phyloP scores from a whole-genome alignment of 2,329 filamentous ascomycete species.

The Paecilomyces dactylethromorphus region DNA sequence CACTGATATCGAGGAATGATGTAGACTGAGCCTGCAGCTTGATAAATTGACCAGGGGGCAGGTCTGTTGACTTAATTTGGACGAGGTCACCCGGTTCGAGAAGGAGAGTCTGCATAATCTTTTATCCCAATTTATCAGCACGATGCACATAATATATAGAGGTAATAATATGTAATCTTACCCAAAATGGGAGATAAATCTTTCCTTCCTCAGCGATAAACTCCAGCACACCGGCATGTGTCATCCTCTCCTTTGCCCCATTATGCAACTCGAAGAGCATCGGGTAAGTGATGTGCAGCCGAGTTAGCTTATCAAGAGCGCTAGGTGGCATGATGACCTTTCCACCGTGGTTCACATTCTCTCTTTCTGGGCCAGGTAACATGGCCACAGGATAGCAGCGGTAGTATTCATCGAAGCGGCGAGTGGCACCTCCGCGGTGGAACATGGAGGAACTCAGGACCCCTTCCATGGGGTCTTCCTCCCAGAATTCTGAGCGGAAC shows the following conservation, averaged over 20 bases:
- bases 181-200: conserved; percentile 94
- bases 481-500: conserved; percentile 45
- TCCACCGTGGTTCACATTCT: conserved; percentile 88
- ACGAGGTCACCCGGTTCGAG: conserved; percentile 91
- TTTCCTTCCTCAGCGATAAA: conserved; percentile 97
- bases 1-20: conserved; percentile 91
- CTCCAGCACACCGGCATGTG: conserved; percentile 91
- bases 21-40: conserved; percentile 93
- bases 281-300: conserved; percentile 93
- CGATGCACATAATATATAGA: background rate
- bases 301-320: conserved; percentile 91
- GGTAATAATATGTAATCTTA: conserved; percentile 34
- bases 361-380: conserved; percentile 82
- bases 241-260: conserved; percentile 69
- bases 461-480: conserved; percentile 46
- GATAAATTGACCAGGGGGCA: conserved; percentile 84
- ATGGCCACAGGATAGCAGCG: conserved; percentile 93
- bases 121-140: conserved; percentile 12
- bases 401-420: conserved; percentile 97
- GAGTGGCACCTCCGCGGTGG: conserved; percentile 45
- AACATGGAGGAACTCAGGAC: conserved; percentile 51
- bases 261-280: conserved; percentile 96
- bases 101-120: conserved; percentile 90
- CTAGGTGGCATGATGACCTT: conserved; percentile 98
- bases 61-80: conserved; percentile 89